These are phyloP conservation scores for Cladophialophora exuberans DNA, from an alignment of 2,329 filamentous ascomycete genomes.

Conservation along the genomic window DNA sequence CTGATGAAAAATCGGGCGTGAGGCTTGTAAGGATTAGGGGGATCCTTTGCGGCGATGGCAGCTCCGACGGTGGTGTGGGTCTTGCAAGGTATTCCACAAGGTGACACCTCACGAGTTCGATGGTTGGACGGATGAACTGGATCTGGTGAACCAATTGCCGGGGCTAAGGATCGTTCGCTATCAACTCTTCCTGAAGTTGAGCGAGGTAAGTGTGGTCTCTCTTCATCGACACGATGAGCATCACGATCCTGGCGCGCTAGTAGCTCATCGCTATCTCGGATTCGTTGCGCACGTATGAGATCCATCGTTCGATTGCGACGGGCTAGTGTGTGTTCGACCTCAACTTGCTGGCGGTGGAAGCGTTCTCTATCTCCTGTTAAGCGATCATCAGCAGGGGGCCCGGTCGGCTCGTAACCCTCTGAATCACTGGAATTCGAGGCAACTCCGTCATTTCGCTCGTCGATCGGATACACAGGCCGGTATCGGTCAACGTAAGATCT, in stretches of 20 bases:
- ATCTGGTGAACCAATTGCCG: not conserved
- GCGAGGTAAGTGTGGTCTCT: constrained; percentile 3
- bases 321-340: constrained; percentile 15
- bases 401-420: constrained; percentile 22
- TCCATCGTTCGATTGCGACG: constrained; percentile 19
- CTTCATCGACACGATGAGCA: constrained; percentile 8
- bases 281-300: constrained; percentile 21
- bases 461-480: constrained; percentile 26
- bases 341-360: constrained; percentile 15
- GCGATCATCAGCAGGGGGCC: constrained; percentile 2
- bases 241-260: constrained; percentile 14
- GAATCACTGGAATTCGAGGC: constrained; percentile 28
- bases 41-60: constrained; percentile 34
- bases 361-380: constrained; percentile 13
- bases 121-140: constrained; percentile 7
- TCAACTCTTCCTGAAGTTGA: constrained; percentile 7
- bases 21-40: constrained; percentile 66
- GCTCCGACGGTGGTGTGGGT: constrained; percentile 32
- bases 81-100: constrained; percentile 8
- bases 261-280: constrained; percentile 20
- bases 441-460: constrained; percentile 20
- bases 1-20: constrained; percentile 84
- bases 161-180: not conserved
- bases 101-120: not conserved
- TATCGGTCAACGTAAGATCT: constrained; percentile 30